These are phyloP conservation scores for Sporothrix luriei DNA, from an alignment of 2,329 filamentous ascomycete species.

Conservation along the genomic window DNA sequence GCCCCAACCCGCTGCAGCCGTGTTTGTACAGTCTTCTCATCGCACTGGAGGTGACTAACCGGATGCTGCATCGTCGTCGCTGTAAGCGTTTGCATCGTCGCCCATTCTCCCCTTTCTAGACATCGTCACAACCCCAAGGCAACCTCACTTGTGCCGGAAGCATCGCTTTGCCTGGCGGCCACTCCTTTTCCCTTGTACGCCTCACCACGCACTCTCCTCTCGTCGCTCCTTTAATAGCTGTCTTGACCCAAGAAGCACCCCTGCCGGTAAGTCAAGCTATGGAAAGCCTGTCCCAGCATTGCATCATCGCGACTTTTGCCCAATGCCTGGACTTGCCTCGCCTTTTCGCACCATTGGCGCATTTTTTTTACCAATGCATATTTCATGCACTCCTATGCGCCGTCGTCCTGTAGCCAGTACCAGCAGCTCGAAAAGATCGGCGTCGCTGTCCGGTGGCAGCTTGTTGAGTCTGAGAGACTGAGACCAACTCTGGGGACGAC, in stretches of 20 bases:
- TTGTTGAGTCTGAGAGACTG: background rate
- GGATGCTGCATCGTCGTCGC: background rate
- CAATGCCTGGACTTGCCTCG: background rate
- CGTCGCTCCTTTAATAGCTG: background rate
- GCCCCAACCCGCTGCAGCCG: background rate
- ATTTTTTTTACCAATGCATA: background rate
- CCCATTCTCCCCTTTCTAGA: background rate
- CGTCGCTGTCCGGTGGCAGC: constrained; percentile 9
- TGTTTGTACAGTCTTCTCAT: background rate
- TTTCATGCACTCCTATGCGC: too few relatives aligned
- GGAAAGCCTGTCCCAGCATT: background rate
- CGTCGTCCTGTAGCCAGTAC: background rate
- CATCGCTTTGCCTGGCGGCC: constrained; percentile 17
- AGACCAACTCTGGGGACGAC: constrained; percentile 6
- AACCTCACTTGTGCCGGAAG: background rate
- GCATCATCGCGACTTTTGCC: background rate
- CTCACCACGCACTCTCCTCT: background rate
- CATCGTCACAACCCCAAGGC: background rate
- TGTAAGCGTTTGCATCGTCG: constrained; percentile 5
- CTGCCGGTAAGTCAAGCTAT: constrained; percentile 9
- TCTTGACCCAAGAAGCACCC: background rate
- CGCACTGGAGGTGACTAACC: constrained; percentile 16
- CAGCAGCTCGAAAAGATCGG: background rate
- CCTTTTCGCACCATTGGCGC: background rate
- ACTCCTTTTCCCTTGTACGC: background rate